Base-by-base conservation (phyloP, 2,329 filamentous ascomycete species). In the Huntiella moniliformis region DNA sequence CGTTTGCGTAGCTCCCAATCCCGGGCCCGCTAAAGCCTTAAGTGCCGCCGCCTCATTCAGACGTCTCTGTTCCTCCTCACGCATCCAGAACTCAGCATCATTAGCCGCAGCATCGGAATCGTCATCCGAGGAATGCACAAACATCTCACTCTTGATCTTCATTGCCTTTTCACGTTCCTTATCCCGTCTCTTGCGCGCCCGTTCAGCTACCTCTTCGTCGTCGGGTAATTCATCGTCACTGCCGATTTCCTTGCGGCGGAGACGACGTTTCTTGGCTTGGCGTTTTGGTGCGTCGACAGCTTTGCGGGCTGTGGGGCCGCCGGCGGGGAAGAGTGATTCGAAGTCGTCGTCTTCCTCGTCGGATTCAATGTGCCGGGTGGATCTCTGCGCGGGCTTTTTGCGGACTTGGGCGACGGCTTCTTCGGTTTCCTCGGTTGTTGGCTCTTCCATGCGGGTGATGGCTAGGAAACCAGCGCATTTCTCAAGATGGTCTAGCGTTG, bases 121-220 rank as follows among this genome's bases (percentile, higher is more conserved):
- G 45, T 96, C 91, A 57, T 96, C 91, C 53, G 81, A 85, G 34
- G 79, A 77, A 48, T 80, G 74, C 43, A 98, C 81, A 55, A 77
- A 88, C 35, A 88, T 62, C 17, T 79, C 77, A 55, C 82, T 92
- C 67, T 95, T 96, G 63, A 91, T 81, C 57, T 80, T 82, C 31
- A 68, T 67, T 42, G 76, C 70, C 61, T 86, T 86, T 55, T 87
- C 84, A n/a, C 73, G 64, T 53, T 93, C 78, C 53, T 74, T 79
- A 44, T 77, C 67, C 45, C 74, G 70, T 34, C 79, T 69, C 46
- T 68, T 71, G 10, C 70, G 68, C 10, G 76, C 75, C 47, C 71
- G 72, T 52, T 74, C 75, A 31, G 77, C 73, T 4, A 82, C 70
- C 38, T 78, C 75, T 18, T 78, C 67, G 4, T 82, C 77, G 3